Conservation (phyloP, 345 rosid species). For the Eucalyptus regnans region DNA sequence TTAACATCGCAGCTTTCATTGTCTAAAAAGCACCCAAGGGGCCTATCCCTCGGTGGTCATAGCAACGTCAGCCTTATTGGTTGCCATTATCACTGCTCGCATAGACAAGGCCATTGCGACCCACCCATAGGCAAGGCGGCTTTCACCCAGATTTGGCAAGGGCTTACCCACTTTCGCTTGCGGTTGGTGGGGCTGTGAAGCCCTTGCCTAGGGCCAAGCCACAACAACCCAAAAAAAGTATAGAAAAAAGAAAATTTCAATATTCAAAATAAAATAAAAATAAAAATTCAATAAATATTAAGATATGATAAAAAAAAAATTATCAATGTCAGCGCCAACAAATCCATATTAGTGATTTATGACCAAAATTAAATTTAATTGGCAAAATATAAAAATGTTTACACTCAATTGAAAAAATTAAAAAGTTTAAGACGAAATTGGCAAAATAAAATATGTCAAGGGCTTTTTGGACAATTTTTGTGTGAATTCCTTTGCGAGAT, state of each 20-base stretch:
- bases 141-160: not conserved
- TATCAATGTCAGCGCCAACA: accelerated
- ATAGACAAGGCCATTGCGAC: not conserved
- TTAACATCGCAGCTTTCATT: not conserved
- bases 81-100: not conserved
- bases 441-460: accelerated
- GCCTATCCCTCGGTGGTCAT: not conserved
- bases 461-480: accelerated
- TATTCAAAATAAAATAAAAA: no score
- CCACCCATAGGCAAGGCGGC: not conserved
- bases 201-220: not conserved
- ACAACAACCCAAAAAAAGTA: accelerated
- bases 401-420: no score
- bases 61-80: accelerated
- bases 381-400: accelerated
- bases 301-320: not conserved
- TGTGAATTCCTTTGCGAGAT: no score
- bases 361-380: not conserved
- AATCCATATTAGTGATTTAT: not conserved
- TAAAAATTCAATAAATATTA: no score
- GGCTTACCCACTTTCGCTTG: not conserved
- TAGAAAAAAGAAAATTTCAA: not conserved
- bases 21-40: not conserved
- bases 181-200: not conserved
- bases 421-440: no score